Base-by-base conservation (phyloP, 73 alveolate species). In the Effrenium voratum region DNA sequence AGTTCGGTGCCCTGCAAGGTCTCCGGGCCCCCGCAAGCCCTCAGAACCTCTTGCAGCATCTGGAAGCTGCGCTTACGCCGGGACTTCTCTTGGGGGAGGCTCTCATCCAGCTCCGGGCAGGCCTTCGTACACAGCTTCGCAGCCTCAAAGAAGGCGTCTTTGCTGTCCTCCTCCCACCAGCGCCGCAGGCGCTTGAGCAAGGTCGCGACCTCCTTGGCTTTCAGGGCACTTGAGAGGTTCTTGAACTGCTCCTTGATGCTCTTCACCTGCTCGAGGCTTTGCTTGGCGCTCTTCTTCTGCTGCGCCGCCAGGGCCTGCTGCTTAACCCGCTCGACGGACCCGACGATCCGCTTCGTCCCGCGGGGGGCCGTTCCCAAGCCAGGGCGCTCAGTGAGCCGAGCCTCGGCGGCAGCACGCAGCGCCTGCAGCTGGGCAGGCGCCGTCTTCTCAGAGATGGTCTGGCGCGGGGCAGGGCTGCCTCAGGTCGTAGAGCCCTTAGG, bases 281-380 rank as follows among this genome's bases (percentile, higher is more conserved):
- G 91, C 55, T 80, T 44, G 45, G 41, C 3, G 44, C 5, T 16
- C 70, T 47, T 80, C 70, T 47, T 1, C 45, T 47, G 91, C 46
- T 36, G 91, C 4, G 44, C 16, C 28, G 91, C 91, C 91, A 44
- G 15, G 72, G 70, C 91, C 32, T 80, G 66, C 72, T 80, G 91
- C 91, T 80, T 80, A 46, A 13, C 91, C 36, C 63, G 60, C 19
- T 80, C 91, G 0, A 72, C 46, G 46, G 46, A 40, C 30, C 82
- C 19, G 43, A 40, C 41, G 76, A 34, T 63, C 41, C 76, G 41
- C 76, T 3, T 63, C 76, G 24, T 63, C n/a, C n/a, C n/a, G n/a
- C n/a, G n/a, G n/a, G n/a, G n/a, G n/a, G n/a, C n/a, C n/a, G n/a
- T n/a, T n/a, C n/a, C n/a, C n/a, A n/a, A n/a, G 63, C 30, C 45